These are phyloP conservation scores for Persicaria maculosa DNA, from an alignment of 148 eudicot species.

Conservation along the genomic window DNA sequence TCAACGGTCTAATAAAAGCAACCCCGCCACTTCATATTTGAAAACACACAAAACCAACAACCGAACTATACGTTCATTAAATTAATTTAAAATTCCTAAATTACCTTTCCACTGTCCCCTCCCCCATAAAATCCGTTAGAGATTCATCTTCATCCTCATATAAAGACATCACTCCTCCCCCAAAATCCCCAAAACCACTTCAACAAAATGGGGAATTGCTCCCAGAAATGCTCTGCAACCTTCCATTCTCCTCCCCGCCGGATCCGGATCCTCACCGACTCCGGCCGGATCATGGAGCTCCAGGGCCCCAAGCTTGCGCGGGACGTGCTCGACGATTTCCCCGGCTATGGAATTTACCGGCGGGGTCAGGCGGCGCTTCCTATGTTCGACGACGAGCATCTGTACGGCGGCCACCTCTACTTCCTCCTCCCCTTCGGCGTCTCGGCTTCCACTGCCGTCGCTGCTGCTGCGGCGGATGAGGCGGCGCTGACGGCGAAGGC, in stretches of 20 bases:
- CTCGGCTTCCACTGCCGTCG: not conserved
- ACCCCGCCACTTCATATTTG: not conserved
- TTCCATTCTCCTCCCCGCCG: slow-evolving; percentile 15
- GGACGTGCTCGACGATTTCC: slow-evolving; percentile 37
- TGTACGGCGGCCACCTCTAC: slow-evolving; percentile 30
- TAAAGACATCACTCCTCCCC: slow-evolving; percentile 4
- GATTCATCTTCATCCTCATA: not conserved
- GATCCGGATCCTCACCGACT: slow-evolving; percentile 37
- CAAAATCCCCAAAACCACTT: not conserved
- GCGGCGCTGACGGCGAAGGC: not conserved
- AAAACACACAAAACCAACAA: not conserved
- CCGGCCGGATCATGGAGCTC: slow-evolving; percentile 30
- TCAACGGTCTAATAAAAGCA: not conserved
- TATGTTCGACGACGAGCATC: slow-evolving; percentile 28
- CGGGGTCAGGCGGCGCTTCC: slow-evolving; percentile 25
- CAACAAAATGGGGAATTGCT: slow-evolving; percentile 53
- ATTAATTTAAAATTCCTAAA: not conserved
- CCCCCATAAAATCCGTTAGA: slow-evolving; percentile 4
- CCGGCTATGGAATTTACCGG: slow-evolving; percentile 43
- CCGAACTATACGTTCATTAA: not conserved
- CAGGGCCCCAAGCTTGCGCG: slow-evolving; percentile 32
- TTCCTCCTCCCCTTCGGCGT: slow-evolving; percentile 36
- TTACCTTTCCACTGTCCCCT: not conserved
- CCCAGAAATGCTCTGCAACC: slow-evolving; percentile 29
- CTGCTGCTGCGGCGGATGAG: not conserved